Evolutionary conservation across 2,329 filamentous ascomycete species (phyloP).

Genomic region (Fusarium xylarioides): DNA sequence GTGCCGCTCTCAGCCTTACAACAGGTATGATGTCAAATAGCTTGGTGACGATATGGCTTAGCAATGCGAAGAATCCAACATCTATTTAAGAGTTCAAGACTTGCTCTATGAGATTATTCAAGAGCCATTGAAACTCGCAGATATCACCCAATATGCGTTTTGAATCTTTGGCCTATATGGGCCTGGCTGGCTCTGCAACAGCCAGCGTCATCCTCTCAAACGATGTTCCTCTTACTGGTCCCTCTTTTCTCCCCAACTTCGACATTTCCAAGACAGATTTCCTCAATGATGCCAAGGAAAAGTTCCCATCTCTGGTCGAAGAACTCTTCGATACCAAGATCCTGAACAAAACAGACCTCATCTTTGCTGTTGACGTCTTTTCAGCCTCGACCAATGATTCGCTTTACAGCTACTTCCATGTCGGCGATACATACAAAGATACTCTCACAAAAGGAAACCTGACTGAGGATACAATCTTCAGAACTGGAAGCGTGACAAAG

Average conservation of each 20-base stretch:
- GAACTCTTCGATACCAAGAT: background rate
- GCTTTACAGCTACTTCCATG: constrained; percentile 37
- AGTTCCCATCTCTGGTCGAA: constrained; percentile 23
- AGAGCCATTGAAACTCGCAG: background rate
- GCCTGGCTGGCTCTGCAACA: background rate
- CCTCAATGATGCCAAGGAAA: constrained; percentile 6
- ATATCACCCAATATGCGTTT: background rate
- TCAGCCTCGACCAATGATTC: constrained; percentile 38
- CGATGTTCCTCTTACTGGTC: constrained; percentile 34
- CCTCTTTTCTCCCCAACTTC: constrained; percentile 34
- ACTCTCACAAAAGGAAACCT: constrained; percentile 27
- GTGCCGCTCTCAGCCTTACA: background rate
- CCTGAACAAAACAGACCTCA: constrained; percentile 27
- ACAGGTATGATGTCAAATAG: background rate
- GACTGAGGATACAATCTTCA: constrained; percentile 19
- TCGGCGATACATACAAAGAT: constrained; percentile 18
- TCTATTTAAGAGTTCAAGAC: background rate
- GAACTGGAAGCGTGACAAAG: constrained; percentile 30
- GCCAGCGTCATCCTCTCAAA: constrained; percentile 20
- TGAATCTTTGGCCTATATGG: background rate
- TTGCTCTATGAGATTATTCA: background rate
- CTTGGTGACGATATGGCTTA: background rate
- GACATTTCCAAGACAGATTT: constrained; percentile 15
- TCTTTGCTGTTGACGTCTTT: constrained; percentile 41
- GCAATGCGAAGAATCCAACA: background rate